Evolutionary conservation across 495 filamentous ascomycete genomes (phyloP), one percentile per base, ranked within the genome.

Genomic region (Lepraria neglecta): DNA sequence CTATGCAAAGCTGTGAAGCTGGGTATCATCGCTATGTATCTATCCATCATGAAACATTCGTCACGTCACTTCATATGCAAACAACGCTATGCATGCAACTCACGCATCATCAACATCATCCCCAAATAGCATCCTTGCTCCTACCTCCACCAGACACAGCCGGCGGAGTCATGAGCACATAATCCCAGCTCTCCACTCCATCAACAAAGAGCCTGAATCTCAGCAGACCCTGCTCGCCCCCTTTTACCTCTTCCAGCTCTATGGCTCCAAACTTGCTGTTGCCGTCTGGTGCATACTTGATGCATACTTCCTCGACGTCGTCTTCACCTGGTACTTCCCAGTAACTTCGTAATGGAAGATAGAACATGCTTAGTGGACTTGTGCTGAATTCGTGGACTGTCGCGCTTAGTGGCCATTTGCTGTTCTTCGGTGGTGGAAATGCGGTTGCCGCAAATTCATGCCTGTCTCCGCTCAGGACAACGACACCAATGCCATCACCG

Each of bases 381-480:
- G 87, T 88, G 45, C 86, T 90, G 70, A 96, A 97, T 73, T 97
- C 92, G 65, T 91, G 83, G 1, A 95, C 83, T 0, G 87, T 83
- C 0, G 81, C 77, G 33, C 69, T 78, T 40, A 82, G 71, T 0
- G 78, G 76, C 84, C 83, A 87, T 56, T 72, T 75, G 27, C 76
- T 72, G 7, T 70, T 67, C 10, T 69, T 66, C 27, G 90, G 88
- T 48, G 88, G 88, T 6, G 88, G 88, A 74, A 96, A 95, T 6
- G 84, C 83, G 0, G 92, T 97, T 1, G 92, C 91, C 30, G 87
- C 94, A 70, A 97, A 97, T 71, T 98, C 94, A 69, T 98, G 94
- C 5, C 94, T 74, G 67, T 98, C 94, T 12, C 94, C 94, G 40
- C 86, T 90, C 47, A 98, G 73, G 10, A 98, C 76, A 27, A 98